These are phyloP conservation scores for Senecio squalidus DNA, from an alignment of 140 eudicot genomes.

Conservation along the genomic window DNA sequence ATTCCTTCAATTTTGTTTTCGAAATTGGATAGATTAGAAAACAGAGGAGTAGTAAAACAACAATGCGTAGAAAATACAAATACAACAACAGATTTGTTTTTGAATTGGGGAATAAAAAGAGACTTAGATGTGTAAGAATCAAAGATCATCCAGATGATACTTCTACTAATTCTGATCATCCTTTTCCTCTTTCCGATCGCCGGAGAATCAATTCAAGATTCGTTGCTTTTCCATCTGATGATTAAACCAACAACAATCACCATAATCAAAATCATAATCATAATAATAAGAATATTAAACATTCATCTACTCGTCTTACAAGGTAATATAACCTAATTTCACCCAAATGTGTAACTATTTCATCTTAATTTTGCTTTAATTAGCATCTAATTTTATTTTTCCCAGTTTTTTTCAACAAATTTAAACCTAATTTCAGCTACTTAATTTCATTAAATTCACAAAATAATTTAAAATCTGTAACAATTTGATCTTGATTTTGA, in stretches of 20 bases:
- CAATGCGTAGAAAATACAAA: conserved; percentile 26
- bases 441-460: too few relatives aligned
- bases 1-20: background rate
- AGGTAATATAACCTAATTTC: too few relatives aligned
- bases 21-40: conserved; percentile 36
- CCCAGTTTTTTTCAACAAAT: too few relatives aligned
- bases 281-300: conserved; percentile 14
- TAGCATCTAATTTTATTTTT: too few relatives aligned
- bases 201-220: conserved; percentile 41
- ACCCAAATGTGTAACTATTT: too few relatives aligned
- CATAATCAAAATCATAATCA: too few relatives aligned
- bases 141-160: conserved; percentile 21
- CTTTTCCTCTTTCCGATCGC: conserved; percentile 39
- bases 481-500: too few relatives aligned
- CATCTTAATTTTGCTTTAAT: too few relatives aligned
- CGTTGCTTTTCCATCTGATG: conserved; percentile 25
- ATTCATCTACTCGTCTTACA: conserved; percentile 37
- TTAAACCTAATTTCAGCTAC: too few relatives aligned
- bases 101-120: conserved; percentile 53
- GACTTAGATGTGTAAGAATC: conserved; percentile 50
- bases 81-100: conserved; percentile 47
- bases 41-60: conserved; percentile 22
- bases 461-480: too few relatives aligned
- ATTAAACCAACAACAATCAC: too few relatives aligned
- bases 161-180: conserved; percentile 13